Percentiles rank a stretch among this genome's conserved stretches.
phyloP scores from a whole-genome alignment of 2,329 filamentous ascomycete genomes.

The Ceratocystis colombiana region DNA sequence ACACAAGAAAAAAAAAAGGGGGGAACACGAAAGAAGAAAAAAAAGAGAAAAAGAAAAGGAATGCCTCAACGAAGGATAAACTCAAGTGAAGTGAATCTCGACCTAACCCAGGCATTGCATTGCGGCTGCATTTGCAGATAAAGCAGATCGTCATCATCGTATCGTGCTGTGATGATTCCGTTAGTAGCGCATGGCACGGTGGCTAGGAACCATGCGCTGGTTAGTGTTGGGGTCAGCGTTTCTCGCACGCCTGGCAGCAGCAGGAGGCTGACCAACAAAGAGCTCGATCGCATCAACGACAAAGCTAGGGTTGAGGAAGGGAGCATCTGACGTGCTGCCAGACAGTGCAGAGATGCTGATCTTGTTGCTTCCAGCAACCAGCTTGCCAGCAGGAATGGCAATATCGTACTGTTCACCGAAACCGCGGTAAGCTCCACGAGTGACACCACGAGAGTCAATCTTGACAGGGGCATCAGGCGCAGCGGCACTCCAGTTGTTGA shows the following conservation, averaged over 20 bases:
- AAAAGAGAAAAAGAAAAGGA: background rate
- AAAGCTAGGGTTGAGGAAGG: slow-evolving; percentile 49
- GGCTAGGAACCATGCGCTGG: background rate
- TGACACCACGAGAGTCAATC: slow-evolving; percentile 55
- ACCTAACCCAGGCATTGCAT: no score
- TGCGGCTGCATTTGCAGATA: background rate
- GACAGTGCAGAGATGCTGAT: slow-evolving; percentile 50
- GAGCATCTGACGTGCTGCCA: slow-evolving; percentile 43
- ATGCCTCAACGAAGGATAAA: background rate
- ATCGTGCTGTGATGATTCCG: background rate
- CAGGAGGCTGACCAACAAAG: slow-evolving; percentile 19
- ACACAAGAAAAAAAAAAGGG: background rate
- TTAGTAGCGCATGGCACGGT: slow-evolving; percentile 5
- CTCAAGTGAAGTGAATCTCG: no score
- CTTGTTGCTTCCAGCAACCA: slow-evolving; percentile 53
- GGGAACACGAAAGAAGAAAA: background rate
- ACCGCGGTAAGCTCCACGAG: slow-evolving; percentile 54
- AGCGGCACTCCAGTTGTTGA: slow-evolving; percentile 45
- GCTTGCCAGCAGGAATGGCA: slow-evolving; percentile 47
- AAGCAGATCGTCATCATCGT: background rate
- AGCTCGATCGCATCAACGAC: slow-evolving; percentile 26
- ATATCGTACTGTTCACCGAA: slow-evolving; percentile 55
- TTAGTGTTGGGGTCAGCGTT: background rate
- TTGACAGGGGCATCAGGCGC: slow-evolving; percentile 48
- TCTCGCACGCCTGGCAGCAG: slow-evolving; percentile 12